Percentiles rank a stretch among this genome's conserved stretches.
These are phyloP conservation scores for Schoenoplectus triqueter DNA, from an alignment of 202 grass and related monocot species.

Conservation along the genomic window DNA sequence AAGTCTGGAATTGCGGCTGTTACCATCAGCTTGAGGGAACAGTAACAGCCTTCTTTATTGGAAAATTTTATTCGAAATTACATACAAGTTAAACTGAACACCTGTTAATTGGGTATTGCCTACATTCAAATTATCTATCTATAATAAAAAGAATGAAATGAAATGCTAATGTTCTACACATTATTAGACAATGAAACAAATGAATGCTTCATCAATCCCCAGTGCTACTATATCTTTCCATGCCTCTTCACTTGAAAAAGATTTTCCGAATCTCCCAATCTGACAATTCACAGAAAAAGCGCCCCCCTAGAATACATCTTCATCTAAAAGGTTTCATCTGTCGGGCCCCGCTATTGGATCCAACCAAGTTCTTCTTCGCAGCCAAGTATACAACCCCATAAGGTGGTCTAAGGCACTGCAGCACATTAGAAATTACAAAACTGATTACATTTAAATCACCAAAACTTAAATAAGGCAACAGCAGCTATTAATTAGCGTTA, in stretches of 20 bases:
- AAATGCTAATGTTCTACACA: constrained; percentile 11
- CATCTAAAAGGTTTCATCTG: constrained; percentile 81
- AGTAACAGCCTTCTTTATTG: background rate
- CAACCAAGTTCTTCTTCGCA: constrained; percentile 80
- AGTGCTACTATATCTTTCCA: constrained; percentile 15
- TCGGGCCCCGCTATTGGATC: constrained; percentile 58
- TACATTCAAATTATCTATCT: constrained; percentile 26
- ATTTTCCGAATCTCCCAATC: constrained; percentile 89
- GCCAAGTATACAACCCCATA: constrained; percentile 80
- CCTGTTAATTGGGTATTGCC: constrained; percentile 9
- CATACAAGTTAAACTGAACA: constrained; percentile 29
- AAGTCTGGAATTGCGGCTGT: background rate
- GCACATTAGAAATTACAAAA: constrained; percentile 26
- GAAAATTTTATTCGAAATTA: constrained; percentile 15
- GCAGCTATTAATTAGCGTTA: too few species aligned
- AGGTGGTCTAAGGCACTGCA: constrained; percentile 83
- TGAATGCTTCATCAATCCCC: background rate
- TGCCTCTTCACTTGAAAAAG: constrained; percentile 76
- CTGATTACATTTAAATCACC: background rate
- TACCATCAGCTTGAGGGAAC: background rate
- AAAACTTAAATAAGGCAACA: background rate
- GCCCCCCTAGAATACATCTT: constrained; percentile 74
- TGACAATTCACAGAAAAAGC: constrained; percentile 62
- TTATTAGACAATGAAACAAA: constrained; percentile 26
- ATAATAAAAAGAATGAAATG: constrained; percentile 23